Evolutionary conservation across 768 basidiomycete species (phyloP), one percentile per base, ranked within the genome.

Genomic region (Multifurca ochricompacta): DNA sequence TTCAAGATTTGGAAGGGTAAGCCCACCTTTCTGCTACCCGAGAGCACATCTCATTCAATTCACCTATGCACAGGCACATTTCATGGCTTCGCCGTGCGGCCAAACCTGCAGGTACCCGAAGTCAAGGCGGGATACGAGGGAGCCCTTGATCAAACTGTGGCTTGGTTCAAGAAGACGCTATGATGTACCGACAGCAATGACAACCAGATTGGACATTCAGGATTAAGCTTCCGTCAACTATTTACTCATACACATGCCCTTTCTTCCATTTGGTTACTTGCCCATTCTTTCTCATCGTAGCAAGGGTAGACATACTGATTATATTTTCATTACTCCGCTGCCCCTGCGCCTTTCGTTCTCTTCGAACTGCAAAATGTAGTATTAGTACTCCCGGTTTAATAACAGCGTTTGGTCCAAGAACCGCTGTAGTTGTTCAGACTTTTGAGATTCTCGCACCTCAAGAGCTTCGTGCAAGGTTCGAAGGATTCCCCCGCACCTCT

Each of bases 71-170:
- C 41, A 77, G 77, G 72, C 57, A 79, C 73, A 14, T 63, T 59
- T 6, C 78, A 77, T 50, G 75, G 79, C 23, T 80, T 80, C 23
- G 76, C 76, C 3, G 66, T 68, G 27, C 70, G 77, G 13, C 77
- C 77, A 3, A 73, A 76, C 53, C 64, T 77, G 32, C 61, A 56
- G 6, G 66, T 72, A 11, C 69, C 72, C 1, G 73, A 73, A 27
- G 69, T 77, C 44, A 71, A 72, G 57, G 70, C 69, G 41, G 75
- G 67, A 3, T 80, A 71, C 54, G 72, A 79, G 48, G 67, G 70
- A 14, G 69, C 74, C 9, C 65, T 76, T 37, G 65, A 70, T n/a
- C 72, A 76, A 51, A 68, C 69, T 0, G 65, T 71, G 7, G 65
- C 62, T 14, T 78, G 73, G 73, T 72, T 77, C 54, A 54, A 68